Base-by-base conservation (phyloP, 179 eudicot genomes). In the Silene noctiflora region DNA sequence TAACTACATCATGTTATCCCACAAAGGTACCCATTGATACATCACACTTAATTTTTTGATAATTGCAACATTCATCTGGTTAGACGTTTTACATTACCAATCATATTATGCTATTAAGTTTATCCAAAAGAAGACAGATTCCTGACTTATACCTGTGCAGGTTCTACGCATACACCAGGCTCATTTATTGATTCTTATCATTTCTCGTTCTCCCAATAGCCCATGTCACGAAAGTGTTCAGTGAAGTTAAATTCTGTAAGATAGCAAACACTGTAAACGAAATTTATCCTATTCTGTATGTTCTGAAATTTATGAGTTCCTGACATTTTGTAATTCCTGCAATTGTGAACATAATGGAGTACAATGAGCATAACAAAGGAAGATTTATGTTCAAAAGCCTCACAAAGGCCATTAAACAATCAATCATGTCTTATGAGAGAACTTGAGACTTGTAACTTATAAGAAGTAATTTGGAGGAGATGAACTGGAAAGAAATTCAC, bases 331-430 rank as follows among this genome's bases (percentile, higher is more conserved):
- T 19, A 67, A 19, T 33, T n/a, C 25, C 56, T 68, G 29, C 72
- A 42, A 10, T 4, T 4, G 4, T 20, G 7, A 39, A 68, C 72
- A n/a, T 19, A 19, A 35, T 69, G 55, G 27, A 46, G n/a, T 20
- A 44, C 1, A 11, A 67, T 39, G 35, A 35, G 46, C 71, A n/a
- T 7, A 16, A 8, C 48, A 39, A 16, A 20, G n/a, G n/a, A 16
- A 42, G 44, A 69, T 20, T 9, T 21, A 69, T 3, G 27, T 14
- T 7, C 3, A 44, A 42, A 69, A 20, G 29, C 19, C 46, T 12
- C 69, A 66, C 69, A 66, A 66, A 16, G n/a, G 69, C 69, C 33
- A 33, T 33, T 27, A 63, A 63, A 63, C 7, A n/a, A 29, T 66
- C 44, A 66, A 31, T n/a, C 33, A 66, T 20, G 12, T 25, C 69